These are phyloP conservation scores for Debaryomyces psychrophilus DNA, from an alignment of 1,139 yeast species.

Conservation along the genomic window DNA sequence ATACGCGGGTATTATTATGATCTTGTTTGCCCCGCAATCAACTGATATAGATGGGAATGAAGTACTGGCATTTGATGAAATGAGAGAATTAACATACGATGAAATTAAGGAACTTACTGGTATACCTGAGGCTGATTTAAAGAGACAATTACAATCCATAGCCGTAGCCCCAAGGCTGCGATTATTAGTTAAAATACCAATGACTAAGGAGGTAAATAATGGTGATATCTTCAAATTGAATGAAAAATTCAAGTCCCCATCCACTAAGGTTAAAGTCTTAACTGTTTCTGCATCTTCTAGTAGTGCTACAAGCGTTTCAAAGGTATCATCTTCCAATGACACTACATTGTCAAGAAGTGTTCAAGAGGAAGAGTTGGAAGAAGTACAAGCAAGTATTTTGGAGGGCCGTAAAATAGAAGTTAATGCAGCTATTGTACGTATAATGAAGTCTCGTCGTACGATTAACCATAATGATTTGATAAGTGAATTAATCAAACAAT, in stretches of 20 bases:
- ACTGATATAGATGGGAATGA: constrained; percentile 44
- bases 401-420: constrained; percentile 61
- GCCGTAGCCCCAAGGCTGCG: constrained; percentile 85
- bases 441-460: constrained; percentile 75
- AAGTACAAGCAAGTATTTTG: constrained; percentile 35
- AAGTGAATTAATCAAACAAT: constrained; percentile 65
- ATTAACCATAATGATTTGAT: constrained; percentile 67
- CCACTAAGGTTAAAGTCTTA: constrained; percentile 73
- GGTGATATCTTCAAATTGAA: constrained; percentile 72
- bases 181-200: constrained; percentile 70
- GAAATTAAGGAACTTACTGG: constrained; percentile 69
- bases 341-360: constrained; percentile 42
- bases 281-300: constrained; percentile 54
- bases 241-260: constrained; percentile 69
- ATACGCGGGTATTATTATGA: constrained; percentile 74
- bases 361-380: constrained; percentile 41
- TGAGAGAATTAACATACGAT: constrained; percentile 46
- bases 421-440: constrained; percentile 88
- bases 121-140: constrained; percentile 72
- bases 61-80: constrained; percentile 48
- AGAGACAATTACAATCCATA: constrained; percentile 79
- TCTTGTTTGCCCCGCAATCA: constrained; percentile 65
- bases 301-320: constrained; percentile 27
- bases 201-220: constrained; percentile 68
- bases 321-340: constrained; percentile 27